Percentiles rank a stretch among this genome's conserved stretches.
These are phyloP conservation scores for Sarocladium brachiariae DNA, from an alignment of 2,329 filamentous ascomycete genomes.

Conservation along the genomic window DNA sequence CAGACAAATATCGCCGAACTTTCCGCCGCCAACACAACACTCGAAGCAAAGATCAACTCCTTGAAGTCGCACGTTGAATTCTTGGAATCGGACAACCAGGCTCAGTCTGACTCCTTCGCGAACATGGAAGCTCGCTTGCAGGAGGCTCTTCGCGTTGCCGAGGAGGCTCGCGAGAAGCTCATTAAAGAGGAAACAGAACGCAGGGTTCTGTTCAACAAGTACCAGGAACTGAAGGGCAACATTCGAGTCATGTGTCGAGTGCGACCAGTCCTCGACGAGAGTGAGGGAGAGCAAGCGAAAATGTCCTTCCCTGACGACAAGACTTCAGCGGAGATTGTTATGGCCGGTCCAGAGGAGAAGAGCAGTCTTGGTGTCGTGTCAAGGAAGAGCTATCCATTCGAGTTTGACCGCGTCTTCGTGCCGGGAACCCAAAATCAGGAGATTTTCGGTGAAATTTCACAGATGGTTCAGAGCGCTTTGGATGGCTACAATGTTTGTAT, in stretches of 20 bases:
- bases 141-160: slow-evolving; percentile 64
- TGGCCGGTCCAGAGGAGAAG: slow-evolving; percentile 77
- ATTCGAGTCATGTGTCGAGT: slow-evolving; percentile 98
- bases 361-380: slow-evolving; percentile 70
- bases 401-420: slow-evolving; percentile 88
- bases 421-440: slow-evolving; percentile 72
- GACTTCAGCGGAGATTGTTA: slow-evolving; percentile 78
- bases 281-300: slow-evolving; percentile 60
- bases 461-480: slow-evolving; percentile 90
- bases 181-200: slow-evolving; percentile 87
- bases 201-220: slow-evolving; percentile 91
- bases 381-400: slow-evolving; percentile 76
- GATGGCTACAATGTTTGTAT: slow-evolving; percentile 99
- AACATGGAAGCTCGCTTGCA: slow-evolving; percentile 74
- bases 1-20: slow-evolving; percentile 50
- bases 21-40: slow-evolving; percentile 52
- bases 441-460: slow-evolving; percentile 93
- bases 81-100: slow-evolving; percentile 81
- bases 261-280: slow-evolving; percentile 58
- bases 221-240: slow-evolving; percentile 96
- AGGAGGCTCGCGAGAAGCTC: slow-evolving; percentile 70
- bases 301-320: slow-evolving; percentile 77
- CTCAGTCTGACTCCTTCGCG: slow-evolving; percentile 79
- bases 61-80: slow-evolving; percentile 80
- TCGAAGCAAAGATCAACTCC: slow-evolving; percentile 70